phyloP scores from a whole-genome alignment of 257 asterid genomes.

The Linderniella brevidens region DNA sequence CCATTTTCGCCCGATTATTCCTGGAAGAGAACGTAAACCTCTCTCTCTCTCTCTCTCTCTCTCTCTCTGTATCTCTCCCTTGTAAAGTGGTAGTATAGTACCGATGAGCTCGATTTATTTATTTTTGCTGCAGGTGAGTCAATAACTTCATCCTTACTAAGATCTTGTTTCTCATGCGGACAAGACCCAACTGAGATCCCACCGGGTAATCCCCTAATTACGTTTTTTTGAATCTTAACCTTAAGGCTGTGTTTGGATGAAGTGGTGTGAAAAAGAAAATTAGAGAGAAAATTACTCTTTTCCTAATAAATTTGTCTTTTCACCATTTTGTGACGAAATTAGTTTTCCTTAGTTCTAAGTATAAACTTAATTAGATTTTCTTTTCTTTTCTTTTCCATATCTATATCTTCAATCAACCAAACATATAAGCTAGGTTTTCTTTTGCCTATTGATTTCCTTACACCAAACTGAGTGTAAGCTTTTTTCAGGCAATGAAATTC shows the following conservation, averaged over 20 bases:
- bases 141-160: slow-evolving; percentile 30
- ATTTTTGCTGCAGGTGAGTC: slow-evolving; percentile 44
- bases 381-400: too few species aligned
- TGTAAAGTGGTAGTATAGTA: neutral
- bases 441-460: too few species aligned
- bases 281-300: too few species aligned
- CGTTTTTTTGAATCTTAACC: slow-evolving; percentile 11
- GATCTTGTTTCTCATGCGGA: slow-evolving; percentile 84
- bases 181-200: slow-evolving; percentile 69
- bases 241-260: neutral
- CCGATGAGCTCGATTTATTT: neutral
- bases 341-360: too few species aligned
- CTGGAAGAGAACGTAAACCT: slow-evolving; percentile 47
- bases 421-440: too few species aligned
- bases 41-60: slow-evolving; percentile 14
- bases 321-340: too few species aligned
- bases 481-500: too few species aligned
- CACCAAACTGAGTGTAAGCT: too few species aligned
- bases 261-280: too few species aligned
- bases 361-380: too few species aligned
- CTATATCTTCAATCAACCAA: too few species aligned
- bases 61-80: neutral
- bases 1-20: slow-evolving; percentile 68
- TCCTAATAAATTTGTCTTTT: too few species aligned
- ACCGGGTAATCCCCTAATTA: slow-evolving; percentile 38